These are phyloP conservation scores for Mycena latifolia DNA, from an alignment of 768 basidiomycete genomes.

Conservation along the genomic window DNA sequence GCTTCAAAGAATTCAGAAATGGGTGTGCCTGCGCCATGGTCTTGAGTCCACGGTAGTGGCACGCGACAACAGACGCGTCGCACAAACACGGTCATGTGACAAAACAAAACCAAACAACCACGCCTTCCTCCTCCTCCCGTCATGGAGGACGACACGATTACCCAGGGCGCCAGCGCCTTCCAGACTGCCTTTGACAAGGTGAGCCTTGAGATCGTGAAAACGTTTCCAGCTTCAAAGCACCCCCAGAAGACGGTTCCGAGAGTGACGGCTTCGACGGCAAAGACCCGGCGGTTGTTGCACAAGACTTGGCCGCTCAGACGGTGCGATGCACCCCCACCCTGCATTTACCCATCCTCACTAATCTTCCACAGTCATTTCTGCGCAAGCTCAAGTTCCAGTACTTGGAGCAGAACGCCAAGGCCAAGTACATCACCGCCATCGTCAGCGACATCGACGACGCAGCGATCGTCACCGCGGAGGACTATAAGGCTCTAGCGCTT, in stretches of 20 bases:
- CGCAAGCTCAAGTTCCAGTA: conserved; percentile 91
- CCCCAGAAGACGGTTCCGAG: conserved; percentile 52
- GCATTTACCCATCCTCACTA: neutral
- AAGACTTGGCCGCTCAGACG: conserved; percentile 70
- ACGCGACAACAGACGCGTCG: neutral
- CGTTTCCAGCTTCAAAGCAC: conserved; percentile 50
- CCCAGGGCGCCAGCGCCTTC: conserved; percentile 45
- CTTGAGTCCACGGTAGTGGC: no score
- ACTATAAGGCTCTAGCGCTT: conserved; percentile 73
- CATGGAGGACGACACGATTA: conserved; percentile 36
- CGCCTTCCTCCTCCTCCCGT: neutral
- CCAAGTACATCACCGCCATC: conserved; percentile 88
- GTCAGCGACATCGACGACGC: conserved; percentile 84
- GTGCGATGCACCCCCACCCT: conserved; percentile 51
- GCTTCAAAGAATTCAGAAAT: conserved; percentile 46
- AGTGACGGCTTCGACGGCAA: conserved; percentile 50
- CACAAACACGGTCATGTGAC: conserved; percentile 24
- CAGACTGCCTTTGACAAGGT: conserved; percentile 49
- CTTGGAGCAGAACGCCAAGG: conserved; percentile 91
- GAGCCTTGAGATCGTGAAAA: conserved; percentile 53
- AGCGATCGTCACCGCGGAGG: conserved; percentile 82
- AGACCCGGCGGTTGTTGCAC: conserved; percentile 69
- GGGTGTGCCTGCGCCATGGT: conserved; percentile 11
- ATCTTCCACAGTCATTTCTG: conserved; percentile 69
- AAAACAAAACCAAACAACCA: conserved; percentile 9